Evolutionary conservation across 139 green algal genomes (phyloP), one percentile per base, ranked within the genome.

Genomic region (Tetraselmis striata): DNA sequence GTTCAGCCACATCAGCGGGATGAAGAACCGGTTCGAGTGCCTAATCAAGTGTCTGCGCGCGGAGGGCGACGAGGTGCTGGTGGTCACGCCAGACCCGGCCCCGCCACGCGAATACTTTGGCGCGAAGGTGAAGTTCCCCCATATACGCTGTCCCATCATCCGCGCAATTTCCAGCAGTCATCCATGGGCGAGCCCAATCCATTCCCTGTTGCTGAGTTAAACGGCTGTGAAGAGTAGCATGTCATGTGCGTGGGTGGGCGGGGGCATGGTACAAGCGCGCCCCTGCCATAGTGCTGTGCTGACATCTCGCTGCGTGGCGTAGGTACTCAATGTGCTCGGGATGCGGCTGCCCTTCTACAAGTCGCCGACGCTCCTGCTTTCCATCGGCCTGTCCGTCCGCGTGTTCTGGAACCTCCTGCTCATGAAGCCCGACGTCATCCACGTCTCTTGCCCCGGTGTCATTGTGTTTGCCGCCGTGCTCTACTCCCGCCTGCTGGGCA

Each of bases 11-110:
- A 88, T 96, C 0, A 90, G 78, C 59, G 95, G 95, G 75, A 95
- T 95, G 89, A 97, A 98, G 85, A 98, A 98, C 86, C 89, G 95
- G 0, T 98, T 98, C 84, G 85, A 91, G 26, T 95, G 92, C 31
- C 88, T 98, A 27, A 98, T 98, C 80, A 90, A 90, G 32, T 90
- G 90, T 75, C 84, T 98, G 75, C 67, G 86, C 18, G 90, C 96
- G n/a, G 82, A 85, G 27, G 95, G 95, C 24, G 91, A 95, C 82
- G 94, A 98, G 28, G 94, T 98, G 32, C 85, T 93, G 28, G 93
- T 97, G 0, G 83, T 98, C 24, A 97, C 94, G 2, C 92, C 93
- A n/a, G 85, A 85, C 82, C 79, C 83, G 0, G 81, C 88, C 1
- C 87, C 89, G 23, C 93, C 93, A 1, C 85, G 88, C 25, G 90